phyloP scores from a whole-genome alignment of 2,329 filamentous ascomycete genomes.

The Phaeoacremonium minimum region DNA sequence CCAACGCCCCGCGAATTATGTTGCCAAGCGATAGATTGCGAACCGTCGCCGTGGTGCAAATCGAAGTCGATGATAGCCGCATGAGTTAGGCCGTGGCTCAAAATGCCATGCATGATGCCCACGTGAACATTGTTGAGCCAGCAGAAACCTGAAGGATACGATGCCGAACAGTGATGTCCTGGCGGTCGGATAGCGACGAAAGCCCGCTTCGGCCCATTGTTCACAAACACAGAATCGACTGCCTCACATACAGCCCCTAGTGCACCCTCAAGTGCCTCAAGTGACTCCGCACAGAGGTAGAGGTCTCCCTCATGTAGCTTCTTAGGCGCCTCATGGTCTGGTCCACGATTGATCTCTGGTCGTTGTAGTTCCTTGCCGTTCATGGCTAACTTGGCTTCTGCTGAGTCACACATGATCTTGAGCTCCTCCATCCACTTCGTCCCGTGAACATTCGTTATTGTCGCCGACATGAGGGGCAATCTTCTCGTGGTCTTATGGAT shows the following conservation, averaged over 20 bases:
- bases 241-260: constrained; percentile 91
- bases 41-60: constrained; percentile 91
- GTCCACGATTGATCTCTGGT: constrained; percentile 53
- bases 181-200: constrained; percentile 93
- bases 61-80: constrained; percentile 93
- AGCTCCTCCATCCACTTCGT: constrained; percentile 91
- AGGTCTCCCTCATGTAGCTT: constrained; percentile 84
- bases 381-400: constrained; percentile 71
- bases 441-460: constrained; percentile 89
- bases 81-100: constrained; percentile 83
- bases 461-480: constrained; percentile 66
- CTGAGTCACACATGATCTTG: constrained; percentile 75
- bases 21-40: constrained; percentile 87
- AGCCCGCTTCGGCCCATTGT: constrained; percentile 62
- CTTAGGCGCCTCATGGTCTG: constrained; percentile 37
- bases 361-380: constrained; percentile 75
- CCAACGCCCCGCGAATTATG: constrained; percentile 69
- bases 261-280: constrained; percentile 84
- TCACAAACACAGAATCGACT: constrained; percentile 74
- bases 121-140: constrained; percentile 99
- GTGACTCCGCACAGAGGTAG: constrained; percentile 82
- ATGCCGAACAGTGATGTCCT: constrained; percentile 89
- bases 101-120: constrained; percentile 85
- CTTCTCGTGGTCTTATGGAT: constrained; percentile 76
- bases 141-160: constrained; percentile 90